Percentiles rank a stretch among this genome's conserved stretches.
phyloP scores from a whole-genome alignment of 73 alveolate genomes.

The Paramecium sexaurelia region DNA sequence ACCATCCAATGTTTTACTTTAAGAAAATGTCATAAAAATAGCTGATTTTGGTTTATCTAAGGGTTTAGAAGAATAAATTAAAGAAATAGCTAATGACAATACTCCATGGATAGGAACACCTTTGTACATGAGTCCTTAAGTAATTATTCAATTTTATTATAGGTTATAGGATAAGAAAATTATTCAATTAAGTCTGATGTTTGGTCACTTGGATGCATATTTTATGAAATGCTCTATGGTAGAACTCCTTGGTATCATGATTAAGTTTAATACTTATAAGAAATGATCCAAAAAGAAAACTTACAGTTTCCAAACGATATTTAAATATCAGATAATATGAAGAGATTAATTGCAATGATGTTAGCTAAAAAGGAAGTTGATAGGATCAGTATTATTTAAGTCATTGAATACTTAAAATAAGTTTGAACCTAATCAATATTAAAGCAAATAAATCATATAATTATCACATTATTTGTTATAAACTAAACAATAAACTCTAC shows the following conservation, averaged over 20 bases:
- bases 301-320: constrained; percentile 42
- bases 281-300: constrained; percentile 34
- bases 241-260: constrained; percentile 66
- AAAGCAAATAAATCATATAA: background rate
- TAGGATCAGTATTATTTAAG: constrained; percentile 46
- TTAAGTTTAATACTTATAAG: constrained; percentile 24
- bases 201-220: constrained; percentile 69
- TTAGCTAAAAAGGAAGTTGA: constrained; percentile 46
- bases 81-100: background rate
- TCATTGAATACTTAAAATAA: background rate
- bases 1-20: constrained; percentile 57
- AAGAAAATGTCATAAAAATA: constrained; percentile 34
- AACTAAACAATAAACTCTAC: background rate
- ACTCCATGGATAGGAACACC: constrained; percentile 61
- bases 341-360: constrained; percentile 38
- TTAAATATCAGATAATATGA: background rate
- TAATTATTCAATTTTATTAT: background rate
- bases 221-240: constrained; percentile 70
- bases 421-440: constrained; percentile 1
- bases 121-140: constrained; percentile 52
- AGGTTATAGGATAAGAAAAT: constrained; percentile 53
- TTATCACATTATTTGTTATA: background rate
- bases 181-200: constrained; percentile 57
- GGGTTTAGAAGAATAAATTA: constrained; percentile 11
- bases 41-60: constrained; percentile 69